Percentiles rank a stretch among this genome's conserved stretches.
Conservation (phyloP, 2,329 filamentous ascomycete species). For the Triangularia setosa region DNA sequence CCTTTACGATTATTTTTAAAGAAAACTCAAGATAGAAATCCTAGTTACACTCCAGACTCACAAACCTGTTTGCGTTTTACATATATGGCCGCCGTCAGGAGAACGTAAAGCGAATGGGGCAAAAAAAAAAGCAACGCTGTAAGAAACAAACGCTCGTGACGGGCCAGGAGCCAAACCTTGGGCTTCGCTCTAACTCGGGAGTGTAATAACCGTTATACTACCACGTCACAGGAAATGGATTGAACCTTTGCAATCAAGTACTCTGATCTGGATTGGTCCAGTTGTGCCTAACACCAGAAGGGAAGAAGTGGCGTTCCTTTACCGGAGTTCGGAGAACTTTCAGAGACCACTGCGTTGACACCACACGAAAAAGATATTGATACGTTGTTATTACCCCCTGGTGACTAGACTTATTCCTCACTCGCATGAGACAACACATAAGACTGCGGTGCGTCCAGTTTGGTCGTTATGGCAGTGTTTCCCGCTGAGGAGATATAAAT, state of each 20-base stretch:
- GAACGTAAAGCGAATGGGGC: background rate
- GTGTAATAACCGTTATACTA: background rate
- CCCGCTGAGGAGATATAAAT: constrained; percentile 44
- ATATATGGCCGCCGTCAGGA: too few relatives aligned
- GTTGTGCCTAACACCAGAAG: background rate
- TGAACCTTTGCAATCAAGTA: background rate
- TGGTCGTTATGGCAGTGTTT: constrained; percentile 31
- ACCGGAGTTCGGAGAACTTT: background rate
- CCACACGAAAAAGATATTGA: background rate
- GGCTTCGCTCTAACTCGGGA: background rate
- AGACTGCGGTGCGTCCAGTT: constrained; percentile 47
- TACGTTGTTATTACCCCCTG: background rate
- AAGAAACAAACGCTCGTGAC: background rate
- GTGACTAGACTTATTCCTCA: background rate
- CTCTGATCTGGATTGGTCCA: background rate
- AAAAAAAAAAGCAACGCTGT: background rate
- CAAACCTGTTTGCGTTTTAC: too few relatives aligned
- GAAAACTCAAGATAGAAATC: too few relatives aligned
- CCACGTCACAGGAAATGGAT: background rate
- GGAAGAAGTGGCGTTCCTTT: background rate
- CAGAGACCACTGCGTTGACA: background rate
- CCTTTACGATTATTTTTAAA: too few relatives aligned
- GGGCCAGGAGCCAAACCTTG: background rate
- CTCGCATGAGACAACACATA: constrained; percentile 19
- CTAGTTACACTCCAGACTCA: too few relatives aligned